Percentiles rank a stretch among this genome's conserved stretches.
phyloP scores from a whole-genome alignment of 257 asterid species.

The Nicotiana obtusifolia region DNA sequence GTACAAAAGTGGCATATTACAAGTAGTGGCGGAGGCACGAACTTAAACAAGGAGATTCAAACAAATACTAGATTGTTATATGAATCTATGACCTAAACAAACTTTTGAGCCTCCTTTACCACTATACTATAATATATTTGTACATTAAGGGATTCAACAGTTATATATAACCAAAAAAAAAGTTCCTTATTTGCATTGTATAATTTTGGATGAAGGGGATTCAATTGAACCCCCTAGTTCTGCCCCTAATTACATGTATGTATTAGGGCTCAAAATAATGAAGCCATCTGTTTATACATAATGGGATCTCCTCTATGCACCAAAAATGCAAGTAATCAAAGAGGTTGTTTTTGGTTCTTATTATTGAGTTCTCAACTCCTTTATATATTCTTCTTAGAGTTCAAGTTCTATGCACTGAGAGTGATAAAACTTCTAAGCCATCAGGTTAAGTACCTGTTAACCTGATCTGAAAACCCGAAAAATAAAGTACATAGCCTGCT shows the following conservation, averaged over 20 bases:
- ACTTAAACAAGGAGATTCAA: too few relatives aligned
- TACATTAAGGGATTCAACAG: too few relatives aligned
- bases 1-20: not conserved
- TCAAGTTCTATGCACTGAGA: not conserved
- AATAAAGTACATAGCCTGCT: not conserved
- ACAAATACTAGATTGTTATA: too few relatives aligned
- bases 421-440: not conserved
- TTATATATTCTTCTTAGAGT: not conserved
- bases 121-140: too few relatives aligned
- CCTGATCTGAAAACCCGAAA: not conserved
- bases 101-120: too few relatives aligned
- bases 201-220: too few relatives aligned
- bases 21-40: too few relatives aligned
- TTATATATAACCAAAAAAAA: too few relatives aligned
- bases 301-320: not conserved
- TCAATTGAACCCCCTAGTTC: too few relatives aligned
- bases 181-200: too few relatives aligned
- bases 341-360: not conserved
- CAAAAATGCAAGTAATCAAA: not conserved
- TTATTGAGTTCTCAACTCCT: not conserved
- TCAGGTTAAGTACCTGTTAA: not conserved
- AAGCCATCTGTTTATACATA: too few relatives aligned
- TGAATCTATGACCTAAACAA: too few relatives aligned
- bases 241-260: not conserved
- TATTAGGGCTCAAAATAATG: not conserved